Evolutionary conservation across 2,329 filamentous ascomycete genomes (phyloP), one percentile per base, ranked within the genome.

Genomic region (Monosporascus cannonballus): DNA sequence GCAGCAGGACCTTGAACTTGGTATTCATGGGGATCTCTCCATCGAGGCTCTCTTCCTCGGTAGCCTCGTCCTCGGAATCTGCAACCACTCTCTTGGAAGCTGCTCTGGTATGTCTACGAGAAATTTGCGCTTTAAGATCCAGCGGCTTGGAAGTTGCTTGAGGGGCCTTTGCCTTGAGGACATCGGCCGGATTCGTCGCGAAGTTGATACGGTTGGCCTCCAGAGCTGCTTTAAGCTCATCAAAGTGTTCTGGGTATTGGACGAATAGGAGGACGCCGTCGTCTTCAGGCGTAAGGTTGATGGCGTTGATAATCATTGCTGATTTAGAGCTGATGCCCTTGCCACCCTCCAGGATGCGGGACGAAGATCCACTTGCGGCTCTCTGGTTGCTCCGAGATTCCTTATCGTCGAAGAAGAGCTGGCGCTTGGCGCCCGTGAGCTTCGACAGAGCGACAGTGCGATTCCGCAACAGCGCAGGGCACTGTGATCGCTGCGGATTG

Each of bases 231-330:
- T 55, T 50, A 1, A 73, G 53, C 17, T 68, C 59, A 0, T 54
- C 24, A 45, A 67, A 59, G 25, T 75, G 59, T 11, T 51, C 47
- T 0, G 61, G 37, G 48, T 67, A 68, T 48, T 73, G 70, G 1
- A 64, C 67, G 53, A 76, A 76, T 5, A 76, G 49, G 2, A 76
- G 55, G 5, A 69, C 63, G 11, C 58, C 54, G 1, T 67, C 63
- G 6, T 54, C 48, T 0, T 45, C 2, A 1, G 61, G 55, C 3
- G 61, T 55, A 0, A 24, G 2, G 1, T 51, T 39, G 24, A 67
- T 59, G 4, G 44, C 49, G 2, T 57, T 45, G 5, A 56, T 39
- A 17, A 68, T 59, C 22, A 53, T 53, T n/a, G 47, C 30, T 1
- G 61, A 49, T 47, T 69, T 69, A 17, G 59, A 56, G 37, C 63